Base-by-base conservation (phyloP, 257 asterid species). In the Fraxinus quadrangulata region DNA sequence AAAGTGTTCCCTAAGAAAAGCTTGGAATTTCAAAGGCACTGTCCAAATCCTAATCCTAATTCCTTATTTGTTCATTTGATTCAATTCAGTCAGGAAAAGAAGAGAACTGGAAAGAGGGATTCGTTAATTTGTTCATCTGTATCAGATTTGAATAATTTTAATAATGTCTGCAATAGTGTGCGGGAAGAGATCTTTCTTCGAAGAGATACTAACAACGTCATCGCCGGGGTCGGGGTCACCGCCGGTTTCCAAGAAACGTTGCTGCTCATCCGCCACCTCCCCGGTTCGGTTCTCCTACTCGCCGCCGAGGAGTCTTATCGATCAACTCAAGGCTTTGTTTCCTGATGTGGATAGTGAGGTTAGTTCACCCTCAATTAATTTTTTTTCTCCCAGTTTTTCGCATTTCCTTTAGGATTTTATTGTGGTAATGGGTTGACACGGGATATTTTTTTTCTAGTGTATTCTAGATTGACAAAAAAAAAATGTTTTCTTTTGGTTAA, bases 181-280 rank as follows among this genome's bases (percentile, higher is more conserved):
- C 40, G 93, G 97, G 28, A 94, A 94, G 92, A 85, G 98, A 82
- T 89, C 94, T 13, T 94, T 90, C 89, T 86, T 88, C 75, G 97
- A 94, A 68, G 98, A 90, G 17, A 76, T 84, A 74, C 80, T 92
- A 37, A 75, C 81, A 26, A 75, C 84, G 69, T 72, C 90, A 59
- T 87, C 92, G 40, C 92, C 96, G 67, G 72, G 81, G 47, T 88
- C 91, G 9, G 83, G 88, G 0, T 80, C 94, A 7, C 88, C 88
- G 72, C 90, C 90, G 78, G 76, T 72, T 37, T 74, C 87, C 73
- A 93, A 93, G 91, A 91, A 80, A 86, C 84, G 87, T 72, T 89
- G 93, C 70, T 84, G 88, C 78, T 81, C 84, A 71, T 87, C 93
- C 9, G 76, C 87, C 28, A 79, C 86, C 61, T 86, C 90, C 63